Evolutionary conservation across 148 eudicot species (phyloP).

Genomic region (Fagopyrum tataricum): DNA sequence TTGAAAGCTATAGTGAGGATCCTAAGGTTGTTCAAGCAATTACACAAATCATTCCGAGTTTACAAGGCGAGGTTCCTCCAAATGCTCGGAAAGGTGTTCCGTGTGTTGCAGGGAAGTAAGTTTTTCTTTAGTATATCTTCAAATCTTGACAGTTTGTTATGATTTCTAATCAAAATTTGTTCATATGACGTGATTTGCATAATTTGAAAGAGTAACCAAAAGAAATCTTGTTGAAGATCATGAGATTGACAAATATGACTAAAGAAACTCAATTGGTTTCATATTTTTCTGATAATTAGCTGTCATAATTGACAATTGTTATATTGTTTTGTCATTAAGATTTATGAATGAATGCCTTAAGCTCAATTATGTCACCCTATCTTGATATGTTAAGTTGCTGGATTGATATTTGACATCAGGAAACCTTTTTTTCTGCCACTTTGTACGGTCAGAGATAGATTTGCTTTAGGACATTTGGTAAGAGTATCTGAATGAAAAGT

Average conservation of each 20-base stretch:
- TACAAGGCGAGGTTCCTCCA: slow-evolving; percentile 47
- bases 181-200: background rate
- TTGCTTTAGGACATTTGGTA: background rate
- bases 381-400: background rate
- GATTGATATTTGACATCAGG: background rate
- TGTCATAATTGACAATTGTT: background rate
- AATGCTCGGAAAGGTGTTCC: slow-evolving; percentile 44
- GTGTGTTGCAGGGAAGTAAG: slow-evolving; percentile 46
- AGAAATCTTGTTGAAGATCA: background rate
- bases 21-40: slow-evolving; percentile 36
- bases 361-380: background rate
- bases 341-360: background rate
- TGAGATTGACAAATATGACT: background rate
- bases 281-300: slow-evolving; percentile 2
- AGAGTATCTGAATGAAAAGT: too few relatives aligned
- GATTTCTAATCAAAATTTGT: slow-evolving; percentile 1
- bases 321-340: background rate
- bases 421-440: background rate
- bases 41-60: slow-evolving; percentile 46
- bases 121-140: background rate
- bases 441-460: background rate
- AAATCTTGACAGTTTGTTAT: background rate
- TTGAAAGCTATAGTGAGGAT: slow-evolving; percentile 53
- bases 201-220: background rate
- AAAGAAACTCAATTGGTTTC: background rate